Evolutionary conservation across 2,329 filamentous ascomycete genomes (phyloP).

Genomic region (Moelleriella libera): DNA sequence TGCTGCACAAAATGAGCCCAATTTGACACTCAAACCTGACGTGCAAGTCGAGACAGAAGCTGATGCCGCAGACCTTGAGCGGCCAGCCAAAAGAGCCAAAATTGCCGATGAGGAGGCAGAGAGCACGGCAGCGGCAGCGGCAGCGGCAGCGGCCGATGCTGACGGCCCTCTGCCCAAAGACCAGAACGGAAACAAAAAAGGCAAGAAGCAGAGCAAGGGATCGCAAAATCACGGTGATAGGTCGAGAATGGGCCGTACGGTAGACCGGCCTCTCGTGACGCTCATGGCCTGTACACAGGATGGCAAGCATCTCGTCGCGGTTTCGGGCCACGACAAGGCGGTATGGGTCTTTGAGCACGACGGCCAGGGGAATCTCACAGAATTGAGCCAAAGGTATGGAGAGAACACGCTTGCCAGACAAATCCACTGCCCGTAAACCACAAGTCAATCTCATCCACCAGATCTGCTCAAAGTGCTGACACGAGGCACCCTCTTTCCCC

Average conservation of each 20-base stretch:
- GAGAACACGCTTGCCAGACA: too few relatives aligned
- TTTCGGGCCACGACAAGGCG: slow-evolving; percentile 85
- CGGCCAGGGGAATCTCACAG: slow-evolving; percentile 42
- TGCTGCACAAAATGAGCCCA: slow-evolving; percentile 7
- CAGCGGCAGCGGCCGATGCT: neutral
- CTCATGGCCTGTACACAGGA: slow-evolving; percentile 50
- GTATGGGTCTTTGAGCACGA: slow-evolving; percentile 69
- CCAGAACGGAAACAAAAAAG: slow-evolving; percentile 11
- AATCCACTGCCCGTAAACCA: too few relatives aligned
- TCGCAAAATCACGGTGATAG: slow-evolving; percentile 6
- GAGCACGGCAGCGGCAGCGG: neutral
- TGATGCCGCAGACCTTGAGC: slow-evolving; percentile 12
- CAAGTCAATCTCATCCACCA: too few relatives aligned
- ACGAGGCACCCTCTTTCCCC: neutral
- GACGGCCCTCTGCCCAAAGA: slow-evolving; percentile 8
- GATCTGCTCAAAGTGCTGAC: too few relatives aligned
- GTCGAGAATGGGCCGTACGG: slow-evolving; percentile 14
- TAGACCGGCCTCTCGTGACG: slow-evolving; percentile 51
- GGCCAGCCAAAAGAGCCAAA: slow-evolving; percentile 22
- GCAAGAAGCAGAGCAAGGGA: slow-evolving; percentile 14
- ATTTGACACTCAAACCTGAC: slow-evolving; percentile 7
- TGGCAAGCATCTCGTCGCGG: slow-evolving; percentile 55
- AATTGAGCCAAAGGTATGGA: slow-evolving; percentile 57
- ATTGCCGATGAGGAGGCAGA: slow-evolving; percentile 12
- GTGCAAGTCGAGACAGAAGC: slow-evolving; percentile 3